Evolutionary conservation across 441 rosid species (phyloP), one percentile per base, ranked within the genome.

Genomic region (Iberis amara): DNA sequence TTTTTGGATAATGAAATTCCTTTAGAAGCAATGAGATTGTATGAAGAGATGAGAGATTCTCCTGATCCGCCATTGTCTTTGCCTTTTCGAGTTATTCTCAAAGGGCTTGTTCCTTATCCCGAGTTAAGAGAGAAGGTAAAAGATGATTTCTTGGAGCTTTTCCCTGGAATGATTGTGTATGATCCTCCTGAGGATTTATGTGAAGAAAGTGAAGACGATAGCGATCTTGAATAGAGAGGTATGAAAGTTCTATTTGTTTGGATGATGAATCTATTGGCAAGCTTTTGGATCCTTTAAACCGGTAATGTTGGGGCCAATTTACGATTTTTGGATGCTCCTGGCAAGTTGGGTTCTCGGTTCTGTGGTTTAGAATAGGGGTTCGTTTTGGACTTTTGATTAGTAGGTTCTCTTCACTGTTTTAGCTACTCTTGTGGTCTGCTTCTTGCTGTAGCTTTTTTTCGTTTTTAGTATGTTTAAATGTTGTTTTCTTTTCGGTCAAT

Each of bases 21-120:
- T 4, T 66, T 69, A 0, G 83, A 81, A 68, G 98, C 95, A 13
- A 83, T 85, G 95, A 57, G 68, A 28, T 79, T 88, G 59, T 91
- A 91, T 0, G 69, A 66, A 7, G 94, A 91, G 76, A 91, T 85
- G 96, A 80, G 95, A 66, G 77, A 53, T 35, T 91, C 98, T 52
- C 87, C 98, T 7, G 94, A 83, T 31, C 79, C 73, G 9, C 98
- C 96, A 5, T 31, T 85, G 63, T 83, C 96, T 21, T 46, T 88
- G 68, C 94, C 96, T 40, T 88, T 85, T 61, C 87, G 94, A 4
- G 95, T 85, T 67, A 91, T 91, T 33, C 39, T 88, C 48, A 91
- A 88, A 66, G 98, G 98, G 11, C 80, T 91, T 4, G 52, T 83
- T 62, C 79, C 81, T 11, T 85, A 80, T 57, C 94, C 87, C n/a